Evolutionary conservation across 2,329 filamentous ascomycete species (phyloP).

Genomic region (Apiospora koreana): DNA sequence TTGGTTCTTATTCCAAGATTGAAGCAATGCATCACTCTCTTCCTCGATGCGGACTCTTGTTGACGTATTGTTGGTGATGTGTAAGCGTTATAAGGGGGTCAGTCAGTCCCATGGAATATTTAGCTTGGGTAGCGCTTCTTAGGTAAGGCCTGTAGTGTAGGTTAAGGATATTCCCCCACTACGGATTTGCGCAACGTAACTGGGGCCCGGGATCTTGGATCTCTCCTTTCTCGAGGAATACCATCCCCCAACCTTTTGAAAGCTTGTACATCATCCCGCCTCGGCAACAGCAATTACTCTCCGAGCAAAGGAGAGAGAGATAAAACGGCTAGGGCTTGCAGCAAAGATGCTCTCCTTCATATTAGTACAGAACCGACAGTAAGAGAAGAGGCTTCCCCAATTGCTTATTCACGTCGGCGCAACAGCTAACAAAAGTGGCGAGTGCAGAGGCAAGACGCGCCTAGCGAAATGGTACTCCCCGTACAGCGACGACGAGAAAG

Average conservation of each 20-base stretch:
- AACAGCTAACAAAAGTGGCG: neutral
- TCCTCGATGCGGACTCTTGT: neutral
- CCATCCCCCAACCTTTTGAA: slow-evolving; percentile 8
- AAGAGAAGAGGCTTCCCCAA: slow-evolving; percentile 19
- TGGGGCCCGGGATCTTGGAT: neutral
- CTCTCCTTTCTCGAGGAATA: slow-evolving; percentile 2
- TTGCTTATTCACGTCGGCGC: neutral
- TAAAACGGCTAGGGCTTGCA: neutral
- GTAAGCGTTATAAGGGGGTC: neutral
- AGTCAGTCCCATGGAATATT: neutral
- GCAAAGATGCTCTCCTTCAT: slow-evolving; percentile 42
- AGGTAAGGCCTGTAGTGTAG: neutral
- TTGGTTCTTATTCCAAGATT: too few species aligned
- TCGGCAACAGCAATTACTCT: neutral
- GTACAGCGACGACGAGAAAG: slow-evolving; percentile 98
- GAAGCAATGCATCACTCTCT: neutral
- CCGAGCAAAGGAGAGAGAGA: neutral
- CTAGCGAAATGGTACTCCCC: slow-evolving; percentile 99
- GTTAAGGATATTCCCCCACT: neutral
- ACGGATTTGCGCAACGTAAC: neutral
- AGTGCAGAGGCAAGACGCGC: slow-evolving; percentile 89
- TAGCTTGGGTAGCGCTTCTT: neutral
- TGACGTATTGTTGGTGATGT: neutral
- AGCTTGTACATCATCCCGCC: neutral
- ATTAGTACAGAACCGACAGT: slow-evolving; percentile 45